Base-by-base conservation (phyloP, 2,329 filamentous ascomycete genomes). In the Calycina herbarum region DNA sequence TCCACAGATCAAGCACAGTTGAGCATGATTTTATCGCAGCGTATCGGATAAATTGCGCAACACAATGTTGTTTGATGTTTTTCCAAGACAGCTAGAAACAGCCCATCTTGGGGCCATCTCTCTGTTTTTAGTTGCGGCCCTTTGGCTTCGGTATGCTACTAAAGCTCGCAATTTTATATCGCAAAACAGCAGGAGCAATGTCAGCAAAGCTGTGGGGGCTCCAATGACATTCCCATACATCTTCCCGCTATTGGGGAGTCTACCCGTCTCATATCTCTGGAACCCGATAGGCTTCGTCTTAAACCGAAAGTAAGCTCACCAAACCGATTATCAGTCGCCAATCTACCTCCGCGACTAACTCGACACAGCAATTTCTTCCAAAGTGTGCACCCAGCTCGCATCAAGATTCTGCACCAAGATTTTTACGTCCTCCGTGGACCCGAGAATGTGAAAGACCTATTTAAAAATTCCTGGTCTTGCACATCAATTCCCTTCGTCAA, bases 351-450 rank as follows among this genome's bases (percentile, higher is more conserved):
- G 54, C 11, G 15, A 31, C 54, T 33, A 24, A 57, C 5, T 7
- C 7, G 27, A 6, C 27, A 57, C 27, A 57, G 54, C 13, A 57
- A 57, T 31, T 57, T 57, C n/a, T 57, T 57, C 54, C 54, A 57
- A 11, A 57, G 54, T 17, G 11, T 17, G 3, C 27, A 57, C 27
- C 54, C 54, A 31, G 54, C 17, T 33, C 54, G 27, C 3, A 27
- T 57, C 24, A 57, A 57, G 27, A 33, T 57, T 17, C 54, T 57
- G 3, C 8, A 15, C 11, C 27, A 57, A n/a, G 27, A 57, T 5
- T 57, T 57, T 27, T 57, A 57, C 11, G 15, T 57, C 24, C 15
- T 57, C 2, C 54, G 54, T 15, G 54, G 54, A 33, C 15, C 27
- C 8, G 54, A 57, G 11, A 57, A 57, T n/a, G 29, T 57, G 11